Base-by-base conservation (phyloP, 768 basidiomycete species). In the Collybia nuda region DNA sequence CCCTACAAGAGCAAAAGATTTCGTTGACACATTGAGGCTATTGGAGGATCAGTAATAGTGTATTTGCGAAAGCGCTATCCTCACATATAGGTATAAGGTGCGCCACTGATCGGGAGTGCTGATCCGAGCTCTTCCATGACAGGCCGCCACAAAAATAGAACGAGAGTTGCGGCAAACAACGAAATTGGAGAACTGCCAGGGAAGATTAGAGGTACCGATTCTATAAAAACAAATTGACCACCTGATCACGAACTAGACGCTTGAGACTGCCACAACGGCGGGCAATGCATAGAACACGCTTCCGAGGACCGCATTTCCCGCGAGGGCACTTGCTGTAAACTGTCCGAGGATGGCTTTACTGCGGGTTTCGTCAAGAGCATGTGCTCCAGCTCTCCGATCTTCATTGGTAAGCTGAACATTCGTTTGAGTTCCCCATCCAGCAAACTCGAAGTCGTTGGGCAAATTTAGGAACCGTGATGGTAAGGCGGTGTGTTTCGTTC, bases 91-190 rank as follows among this genome's bases (percentile, higher is more conserved):
- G 81, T 80, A 59, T 88, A 90, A 3, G 85, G 86, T 6, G 84
- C 86, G 1, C 88, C 88, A 48, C 75, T 81, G 8, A 88, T 75
- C 0, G 86, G 84, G 1, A 90, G 64, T 2, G 87, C 85, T 3
- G 83, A 82, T 0, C 77, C 86, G 7, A 91, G 65, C 60, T 90
- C 88, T 55, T 80, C 76, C 79, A 91, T 82, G 40, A 90, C 76
- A 2, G 88, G 88, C 11, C 85, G 79, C 84, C 86, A 90, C 19
- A 90, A 61, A 56, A 84, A 85, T 2, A 88, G 60, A 1, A 85
- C 73, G 24, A 82, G 62, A 0, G 82, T 80, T 0, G 88, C 84
- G 21, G 84, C 58, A 32, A 85, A 75, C 50, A 90, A 68, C 6
- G 86, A 82, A 37, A 90, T 77, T 0, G 88, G 86, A 1, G 86